Evolutionary conservation across 1,284 basidiomycete species (phyloP).

Genomic region (Sporisorium reilianum): DNA sequence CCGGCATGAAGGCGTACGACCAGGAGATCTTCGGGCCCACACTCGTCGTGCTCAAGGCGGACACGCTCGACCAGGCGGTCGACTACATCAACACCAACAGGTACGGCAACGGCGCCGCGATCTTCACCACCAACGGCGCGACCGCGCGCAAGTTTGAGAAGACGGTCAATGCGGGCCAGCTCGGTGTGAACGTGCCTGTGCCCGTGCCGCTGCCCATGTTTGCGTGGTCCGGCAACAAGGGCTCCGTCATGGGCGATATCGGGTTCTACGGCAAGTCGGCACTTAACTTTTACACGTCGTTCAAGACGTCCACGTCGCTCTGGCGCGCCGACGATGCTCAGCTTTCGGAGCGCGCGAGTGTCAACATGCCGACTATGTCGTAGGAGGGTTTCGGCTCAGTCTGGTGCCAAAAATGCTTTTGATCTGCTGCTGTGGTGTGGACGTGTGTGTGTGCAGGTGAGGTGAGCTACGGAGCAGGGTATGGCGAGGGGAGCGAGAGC

Average conservation of each 20-base stretch:
- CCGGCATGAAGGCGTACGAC: slow-evolving; percentile 85
- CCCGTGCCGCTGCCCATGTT: slow-evolving; percentile 86
- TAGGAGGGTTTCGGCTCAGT: background rate
- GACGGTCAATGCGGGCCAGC: slow-evolving; percentile 88
- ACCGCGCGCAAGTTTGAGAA: slow-evolving; percentile 93
- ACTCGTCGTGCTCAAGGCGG: slow-evolving; percentile 81
- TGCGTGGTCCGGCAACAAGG: slow-evolving; percentile 91
- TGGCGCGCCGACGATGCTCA: slow-evolving; percentile 58
- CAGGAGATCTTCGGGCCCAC: slow-evolving; percentile 94
- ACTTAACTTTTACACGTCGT: slow-evolving; percentile 61
- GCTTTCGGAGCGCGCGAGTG: slow-evolving; percentile 48
- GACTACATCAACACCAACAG: slow-evolving; percentile 59
- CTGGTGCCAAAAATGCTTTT: slow-evolving; percentile 1
- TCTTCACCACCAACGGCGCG: slow-evolving; percentile 96
- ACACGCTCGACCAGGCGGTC: slow-evolving; percentile 90
- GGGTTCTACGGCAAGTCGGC: slow-evolving; percentile 63
- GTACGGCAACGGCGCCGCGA: slow-evolving; percentile 87
- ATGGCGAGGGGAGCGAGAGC: slow-evolving; percentile 21
- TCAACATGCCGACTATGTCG: slow-evolving; percentile 66
- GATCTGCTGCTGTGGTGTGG: background rate
- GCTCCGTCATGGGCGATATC: slow-evolving; percentile 79
- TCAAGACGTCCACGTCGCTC: slow-evolving; percentile 57
- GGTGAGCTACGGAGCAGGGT: background rate
- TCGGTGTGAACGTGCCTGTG: slow-evolving; percentile 86
- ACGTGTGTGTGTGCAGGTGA: background rate